A percentile compares a stretch with the other conserved stretches of the same genome.
Conservation (phyloP, 495 filamentous ascomycete genomes). For the Elasticomyces elasticus region DNA sequence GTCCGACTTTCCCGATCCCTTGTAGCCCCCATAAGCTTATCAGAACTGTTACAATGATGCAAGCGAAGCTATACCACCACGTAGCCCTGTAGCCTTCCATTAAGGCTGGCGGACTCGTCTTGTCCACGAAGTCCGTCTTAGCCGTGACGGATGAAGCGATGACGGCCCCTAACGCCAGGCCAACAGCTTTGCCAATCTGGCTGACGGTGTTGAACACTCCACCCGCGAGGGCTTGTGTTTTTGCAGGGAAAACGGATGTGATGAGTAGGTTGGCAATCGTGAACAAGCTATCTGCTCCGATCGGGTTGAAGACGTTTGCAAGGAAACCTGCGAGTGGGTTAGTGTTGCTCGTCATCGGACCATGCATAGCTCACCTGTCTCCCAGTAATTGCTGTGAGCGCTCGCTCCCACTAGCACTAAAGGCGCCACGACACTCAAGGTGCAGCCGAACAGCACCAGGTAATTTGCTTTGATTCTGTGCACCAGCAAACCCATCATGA, state of each 20-base stretch:
- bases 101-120: slow-evolving; percentile 34
- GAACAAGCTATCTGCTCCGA: slow-evolving; percentile 51
- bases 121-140: slow-evolving; percentile 18
- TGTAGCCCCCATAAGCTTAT: slow-evolving; percentile 41
- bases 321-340: slow-evolving; percentile 36
- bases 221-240: slow-evolving; percentile 52
- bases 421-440: slow-evolving; percentile 40
- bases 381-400: slow-evolving; percentile 47
- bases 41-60: slow-evolving; percentile 34
- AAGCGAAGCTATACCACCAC: slow-evolving; percentile 51
- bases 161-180: slow-evolving; percentile 46
- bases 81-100: slow-evolving; percentile 49
- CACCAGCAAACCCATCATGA: slow-evolving; percentile 45
- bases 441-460: slow-evolving; percentile 37
- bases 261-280: slow-evolving; percentile 54
- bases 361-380: slow-evolving; percentile 4
- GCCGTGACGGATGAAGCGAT: slow-evolving; percentile 45
- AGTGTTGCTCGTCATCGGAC: not conserved
- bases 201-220: slow-evolving; percentile 56
- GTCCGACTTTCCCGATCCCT: slow-evolving; percentile 44
- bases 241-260: slow-evolving; percentile 44
- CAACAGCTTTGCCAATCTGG: slow-evolving; percentile 52
- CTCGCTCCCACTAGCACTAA: slow-evolving; percentile 43
- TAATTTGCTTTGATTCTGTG: slow-evolving; percentile 43
- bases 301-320: slow-evolving; percentile 40